A percentile compares a stretch with the other conserved stretches of the same genome.
These are phyloP conservation scores for Colletotrichum endophyticum DNA, from an alignment of 2,329 filamentous ascomycete genomes.

Conservation along the genomic window DNA sequence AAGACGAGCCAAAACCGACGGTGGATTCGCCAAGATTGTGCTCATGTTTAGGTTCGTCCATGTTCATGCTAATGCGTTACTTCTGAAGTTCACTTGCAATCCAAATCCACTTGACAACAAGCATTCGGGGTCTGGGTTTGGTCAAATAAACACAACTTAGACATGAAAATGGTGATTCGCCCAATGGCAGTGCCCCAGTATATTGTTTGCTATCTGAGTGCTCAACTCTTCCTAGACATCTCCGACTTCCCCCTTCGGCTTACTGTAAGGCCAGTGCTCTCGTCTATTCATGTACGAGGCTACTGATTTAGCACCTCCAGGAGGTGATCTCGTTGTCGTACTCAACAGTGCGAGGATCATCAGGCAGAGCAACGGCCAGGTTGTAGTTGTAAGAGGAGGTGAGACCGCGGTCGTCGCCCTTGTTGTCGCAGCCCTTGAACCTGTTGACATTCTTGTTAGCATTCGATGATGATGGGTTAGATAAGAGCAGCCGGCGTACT, in stretches of 20 bases:
- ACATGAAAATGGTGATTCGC: neutral
- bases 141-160: neutral
- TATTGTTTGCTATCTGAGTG: neutral
- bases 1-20: neutral
- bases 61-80: neutral
- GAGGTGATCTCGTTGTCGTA: conserved; percentile 14
- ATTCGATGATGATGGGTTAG: too few species aligned
- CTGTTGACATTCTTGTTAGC: neutral
- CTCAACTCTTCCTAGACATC: neutral
- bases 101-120: neutral
- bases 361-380: neutral
- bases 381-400: conserved; percentile 10
- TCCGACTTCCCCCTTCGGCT: neutral
- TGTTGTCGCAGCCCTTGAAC: conserved; percentile 11
- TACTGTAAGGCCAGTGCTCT: neutral
- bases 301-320: conserved; percentile 2
- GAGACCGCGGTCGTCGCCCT: conserved; percentile 17
- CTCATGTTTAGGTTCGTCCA: neutral
- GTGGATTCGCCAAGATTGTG: neutral
- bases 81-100: neutral
- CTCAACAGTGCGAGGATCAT: conserved; percentile 5
- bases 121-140: neutral
- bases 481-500: neutral
- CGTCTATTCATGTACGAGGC: neutral
- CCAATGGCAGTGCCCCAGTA: neutral